Conservation (phyloP, 805 yeast species). For the Lipomyces mesembrius region DNA sequence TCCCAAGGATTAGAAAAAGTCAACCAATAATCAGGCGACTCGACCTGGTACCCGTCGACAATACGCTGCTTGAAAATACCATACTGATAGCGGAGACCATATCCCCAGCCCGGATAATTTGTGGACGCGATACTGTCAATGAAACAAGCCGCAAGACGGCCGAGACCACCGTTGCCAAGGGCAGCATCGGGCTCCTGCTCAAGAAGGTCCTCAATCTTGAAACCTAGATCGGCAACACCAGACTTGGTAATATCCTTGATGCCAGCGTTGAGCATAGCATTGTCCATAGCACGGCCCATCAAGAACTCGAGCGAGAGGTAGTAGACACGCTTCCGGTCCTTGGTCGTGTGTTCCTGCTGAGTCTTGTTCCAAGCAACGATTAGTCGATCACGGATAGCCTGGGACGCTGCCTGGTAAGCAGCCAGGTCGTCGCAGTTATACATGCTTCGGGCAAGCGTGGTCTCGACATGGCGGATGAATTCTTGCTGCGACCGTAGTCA, state of each 20-base stretch:
- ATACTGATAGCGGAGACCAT: slow-evolving; percentile 89
- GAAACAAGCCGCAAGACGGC: slow-evolving; percentile 93
- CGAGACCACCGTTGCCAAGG: slow-evolving; percentile 93
- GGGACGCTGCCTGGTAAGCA: slow-evolving; percentile 88
- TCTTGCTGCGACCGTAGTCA: slow-evolving; percentile 51
- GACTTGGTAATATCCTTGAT: slow-evolving; percentile 61
- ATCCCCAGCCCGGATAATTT: slow-evolving; percentile 95
- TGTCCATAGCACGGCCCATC: slow-evolving; percentile 95
- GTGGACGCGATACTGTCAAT: slow-evolving; percentile 85
- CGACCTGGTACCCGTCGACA: slow-evolving; percentile 91
- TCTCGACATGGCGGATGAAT: slow-evolving; percentile 86
- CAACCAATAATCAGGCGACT: slow-evolving; percentile 93
- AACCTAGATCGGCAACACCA: slow-evolving; percentile 75
- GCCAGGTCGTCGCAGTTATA: slow-evolving; percentile 92
- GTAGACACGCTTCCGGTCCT: slow-evolving; percentile 83
- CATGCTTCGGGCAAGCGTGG: slow-evolving; percentile 86
- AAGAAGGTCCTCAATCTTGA: slow-evolving; percentile 82
- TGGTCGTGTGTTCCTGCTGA: slow-evolving; percentile 83
- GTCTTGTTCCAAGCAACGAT: slow-evolving; percentile 90
- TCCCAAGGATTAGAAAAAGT: slow-evolving; percentile 93
- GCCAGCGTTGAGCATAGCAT: slow-evolving; percentile 82
- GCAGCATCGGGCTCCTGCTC: slow-evolving; percentile 93
- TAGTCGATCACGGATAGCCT: slow-evolving; percentile 75
- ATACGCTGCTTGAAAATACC: slow-evolving; percentile 92
- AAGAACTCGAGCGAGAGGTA: slow-evolving; percentile 84